Evolutionary conservation across 2,329 filamentous ascomycete genomes (phyloP), one percentile per base, ranked within the genome.

Genomic region (Venturia oleaginea): DNA sequence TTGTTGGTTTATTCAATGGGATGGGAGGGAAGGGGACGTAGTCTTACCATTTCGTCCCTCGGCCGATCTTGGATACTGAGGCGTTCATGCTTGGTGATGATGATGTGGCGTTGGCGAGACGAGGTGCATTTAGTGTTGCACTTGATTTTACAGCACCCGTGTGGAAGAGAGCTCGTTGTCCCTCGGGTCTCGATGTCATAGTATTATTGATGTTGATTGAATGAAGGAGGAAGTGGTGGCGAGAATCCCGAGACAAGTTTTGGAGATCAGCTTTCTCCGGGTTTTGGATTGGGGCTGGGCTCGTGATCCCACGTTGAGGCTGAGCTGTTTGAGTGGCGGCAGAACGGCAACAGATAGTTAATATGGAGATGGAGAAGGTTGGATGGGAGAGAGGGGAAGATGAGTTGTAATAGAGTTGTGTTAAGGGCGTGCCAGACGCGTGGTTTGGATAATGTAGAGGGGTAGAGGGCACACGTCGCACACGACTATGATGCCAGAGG

Each of bases 101-200:
- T 54, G 48, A 17, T 32, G 48, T 32, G 48, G 51, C 27, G 51
- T 24, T 32, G 51, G n/a, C 3, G 51, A 57, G 51, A 57, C 51
- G 51, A 27, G 51, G 51, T 15, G 51, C 51, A 34, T 57, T 57
- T n/a, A 57, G n/a, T 32, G 51, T n/a, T 32, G 51, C 51, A 34
- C 27, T 57, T 34, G 51, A 17, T n/a, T 57, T 34, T 32, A 8
- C 27, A n/a, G 30, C 51, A n/a, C 24, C 17, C 1, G 51, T 57
- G 30, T 57, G 51, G 30, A 57, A 57, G 19, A 13, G 51, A 2
- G 27, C 51, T 57, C 51, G 51, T 57, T 57, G 51, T n/a, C 15
- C 27, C 15, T 13, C 3, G 1, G 17, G 6, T 8, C 8, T 4
- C 27, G 19, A 57, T 57, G 51, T 57, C 51, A 57, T 57, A 30